Conservation (phyloP, 2,329 filamentous ascomycete species). For the Fusarium sp. region DNA sequence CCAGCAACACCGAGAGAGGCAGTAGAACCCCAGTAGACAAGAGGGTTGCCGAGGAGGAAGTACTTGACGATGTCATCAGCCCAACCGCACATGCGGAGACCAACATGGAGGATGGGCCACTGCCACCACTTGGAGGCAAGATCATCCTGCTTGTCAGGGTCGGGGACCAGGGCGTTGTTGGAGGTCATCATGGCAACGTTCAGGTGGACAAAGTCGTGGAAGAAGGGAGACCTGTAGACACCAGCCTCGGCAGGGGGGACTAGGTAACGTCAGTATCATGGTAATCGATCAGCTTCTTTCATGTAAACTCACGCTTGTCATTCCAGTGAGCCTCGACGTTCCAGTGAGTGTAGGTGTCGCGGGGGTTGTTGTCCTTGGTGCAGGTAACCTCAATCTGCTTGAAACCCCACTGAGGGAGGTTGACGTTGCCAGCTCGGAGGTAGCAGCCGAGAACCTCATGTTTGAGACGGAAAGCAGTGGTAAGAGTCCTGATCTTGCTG, state of each 20-base stretch:
- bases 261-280: constrained; percentile 51
- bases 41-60: constrained; percentile 95
- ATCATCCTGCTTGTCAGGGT: constrained; percentile 99
- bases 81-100: constrained; percentile 98
- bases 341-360: constrained; percentile 97
- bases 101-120: constrained; percentile 95
- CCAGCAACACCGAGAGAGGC: constrained; percentile 79
- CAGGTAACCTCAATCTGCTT: constrained; percentile 99
- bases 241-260: constrained; percentile 90
- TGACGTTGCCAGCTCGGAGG: constrained; percentile 92
- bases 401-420: constrained; percentile 98
- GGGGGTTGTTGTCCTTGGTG: constrained; percentile 90
- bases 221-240: constrained; percentile 95
- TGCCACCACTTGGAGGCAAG: constrained; percentile 98
- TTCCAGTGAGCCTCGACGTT: constrained; percentile 97
- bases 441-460: constrained; percentile 90
- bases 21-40: constrained; percentile 96
- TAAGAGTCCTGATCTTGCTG: constrained; percentile 88
- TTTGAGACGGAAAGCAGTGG: constrained; percentile 89
- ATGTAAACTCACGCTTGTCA: constrained; percentile 79
- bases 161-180: constrained; percentile 97
- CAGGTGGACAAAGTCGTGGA: constrained; percentile 96
- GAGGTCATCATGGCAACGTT: constrained; percentile 99
- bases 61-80: constrained; percentile 96
- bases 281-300: neutral